Base-by-base conservation (phyloP, 1,284 basidiomycete species). In the Sanghuangporus weigelae region DNA sequence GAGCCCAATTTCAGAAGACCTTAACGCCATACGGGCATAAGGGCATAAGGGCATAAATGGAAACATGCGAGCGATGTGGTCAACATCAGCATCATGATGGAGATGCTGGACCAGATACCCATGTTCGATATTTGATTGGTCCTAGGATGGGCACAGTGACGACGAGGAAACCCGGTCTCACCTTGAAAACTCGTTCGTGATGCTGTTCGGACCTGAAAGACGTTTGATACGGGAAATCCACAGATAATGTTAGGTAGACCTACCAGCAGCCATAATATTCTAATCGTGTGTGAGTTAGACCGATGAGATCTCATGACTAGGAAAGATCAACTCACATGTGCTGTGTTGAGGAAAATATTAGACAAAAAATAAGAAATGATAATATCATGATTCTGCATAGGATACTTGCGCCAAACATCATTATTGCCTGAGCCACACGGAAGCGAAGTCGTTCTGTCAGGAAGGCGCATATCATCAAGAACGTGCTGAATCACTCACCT, bases 341-440 rank as follows among this genome's bases (percentile, higher is more conserved):
- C 79, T 92, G 69, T 66, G 67, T 60, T 69, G 60, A 68, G 23
- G 44, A 26, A 21, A 21, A n/a, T n/a, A 46, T 39, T 23, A 39
- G 51, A 35, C 23, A 36, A 46, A 42, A 6, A 50, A 56, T 57
- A 23, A 51, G 50, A 14, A 54, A 39, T 59, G 46, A 53, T 61
- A 46, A 65, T 35, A 42, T 53, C 58, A 53, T 57, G 62, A 61
- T 35, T 61, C 31, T 63, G 64, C 35, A 60, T 59, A 23, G 31
- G 49, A 36, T 31, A 82, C 89, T 79, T 75, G 90, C 87, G 92
- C 85, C 89, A 93, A 62, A 95, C 84, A 77, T 94, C 92, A 73
- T 95, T 95, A 75, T 95, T 95, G 23, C 90, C 87, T 89, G 31
- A 10, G 42, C 51, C 44, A 31, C 2, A 46, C 44, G 44, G 44